Base-by-base conservation (phyloP, 805 yeast genomes). In the Candida michaelii region DNA sequence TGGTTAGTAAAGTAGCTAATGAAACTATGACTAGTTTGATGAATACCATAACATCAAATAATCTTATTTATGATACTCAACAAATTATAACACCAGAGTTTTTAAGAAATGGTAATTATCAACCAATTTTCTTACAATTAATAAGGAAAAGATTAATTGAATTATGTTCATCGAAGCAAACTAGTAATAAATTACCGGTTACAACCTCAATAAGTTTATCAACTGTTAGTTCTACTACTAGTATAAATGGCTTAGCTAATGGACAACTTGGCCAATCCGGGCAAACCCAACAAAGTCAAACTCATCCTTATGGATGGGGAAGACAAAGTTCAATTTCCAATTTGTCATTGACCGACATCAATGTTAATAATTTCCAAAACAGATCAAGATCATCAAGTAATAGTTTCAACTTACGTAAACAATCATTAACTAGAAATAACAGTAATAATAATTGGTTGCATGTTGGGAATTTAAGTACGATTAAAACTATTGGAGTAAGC, bases 1-100 rank as follows among this genome's bases (percentile, higher is more conserved):
- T 70, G 38, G 74, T 64, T 16, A 63, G 71, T 30, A 64, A 62
- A 45, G 72, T 69, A n/a, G 73, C 74, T 25, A 63, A 63, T 47
- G 74, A 70, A 45, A 64, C 69, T 7, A 57, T 69, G 65, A 47
- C 41, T 29, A 52, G 46, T 36, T 50, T 69, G 39, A 47, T 65
- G 10, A 36, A 42, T 25, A 52, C 54, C 21, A 52, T 47, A 30
- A 39, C 36, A 23, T 18, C 35, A 15, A 52, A 53, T 29, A 47
- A 44, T 30, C 61, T 59, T 2, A 12, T 8, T 13, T 70, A 55
- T 47, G 76, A 70, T 50, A 51, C 53, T 7, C 70, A 68, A 40
- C 50, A 59, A 30, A 52, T 66, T 19, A 55, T 70, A 13, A 61
- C 50, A 43, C 45, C 49, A 11, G 74, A 70, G 2, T 54, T 55